phyloP scores from a whole-genome alignment of 768 basidiomycete genomes.

The Leccinum variicolor region DNA sequence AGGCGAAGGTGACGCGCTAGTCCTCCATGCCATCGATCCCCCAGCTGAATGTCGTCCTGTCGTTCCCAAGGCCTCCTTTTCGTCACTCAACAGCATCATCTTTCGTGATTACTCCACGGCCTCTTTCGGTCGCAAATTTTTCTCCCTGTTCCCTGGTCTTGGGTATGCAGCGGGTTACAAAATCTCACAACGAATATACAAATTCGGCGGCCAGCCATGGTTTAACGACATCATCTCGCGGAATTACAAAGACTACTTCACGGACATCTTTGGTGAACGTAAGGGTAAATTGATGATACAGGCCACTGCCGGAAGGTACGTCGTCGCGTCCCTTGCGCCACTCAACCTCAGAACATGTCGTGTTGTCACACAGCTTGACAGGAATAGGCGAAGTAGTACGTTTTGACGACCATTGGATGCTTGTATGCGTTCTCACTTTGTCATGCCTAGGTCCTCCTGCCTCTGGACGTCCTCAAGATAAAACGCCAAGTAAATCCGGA shows the following conservation, averaged over 20 bases:
- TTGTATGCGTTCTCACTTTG: neutral
- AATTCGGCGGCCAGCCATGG: slow-evolving; percentile 98
- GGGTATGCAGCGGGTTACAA: slow-evolving; percentile 99
- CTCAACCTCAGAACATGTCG: neutral
- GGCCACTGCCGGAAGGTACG: slow-evolving; percentile 88
- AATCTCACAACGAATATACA: slow-evolving; percentile 89
- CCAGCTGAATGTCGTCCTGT: neutral
- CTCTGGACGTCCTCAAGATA: slow-evolving; percentile 96
- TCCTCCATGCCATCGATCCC: neutral
- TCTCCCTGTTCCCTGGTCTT: slow-evolving; percentile 96
- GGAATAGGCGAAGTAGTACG: slow-evolving; percentile 93
- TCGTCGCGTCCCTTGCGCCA: neutral
- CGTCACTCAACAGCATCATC: slow-evolving; percentile 70
- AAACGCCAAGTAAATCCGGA: slow-evolving; percentile 98
- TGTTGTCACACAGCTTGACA: slow-evolving; percentile 45
- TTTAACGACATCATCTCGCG: slow-evolving; percentile 88
- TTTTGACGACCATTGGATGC: neutral
- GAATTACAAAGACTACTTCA: slow-evolving; percentile 80
- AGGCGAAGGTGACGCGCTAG: slow-evolving; percentile 55
- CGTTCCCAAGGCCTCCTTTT: slow-evolving; percentile 51
- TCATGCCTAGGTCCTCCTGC: slow-evolving; percentile 71
- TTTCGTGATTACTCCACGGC: slow-evolving; percentile 83
- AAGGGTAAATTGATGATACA: slow-evolving; percentile 96
- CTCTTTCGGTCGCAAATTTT: slow-evolving; percentile 59
- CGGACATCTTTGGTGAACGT: slow-evolving; percentile 84